phyloP scores from a whole-genome alignment of 2,329 filamentous ascomycete species.

The Stachybotrys chartarum region DNA sequence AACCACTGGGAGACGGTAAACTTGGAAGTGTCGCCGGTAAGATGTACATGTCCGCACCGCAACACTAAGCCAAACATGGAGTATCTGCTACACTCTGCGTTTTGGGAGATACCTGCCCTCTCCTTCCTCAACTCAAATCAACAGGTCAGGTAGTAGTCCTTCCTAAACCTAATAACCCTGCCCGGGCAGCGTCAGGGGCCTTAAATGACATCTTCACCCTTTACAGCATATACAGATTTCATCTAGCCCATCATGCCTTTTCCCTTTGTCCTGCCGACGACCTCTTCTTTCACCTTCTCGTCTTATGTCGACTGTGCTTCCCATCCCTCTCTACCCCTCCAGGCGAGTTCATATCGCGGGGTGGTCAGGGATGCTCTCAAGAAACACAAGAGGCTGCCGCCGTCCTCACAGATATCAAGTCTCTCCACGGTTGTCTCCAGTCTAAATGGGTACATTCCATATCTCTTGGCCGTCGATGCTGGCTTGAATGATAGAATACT shows the following conservation, averaged over 20 bases:
- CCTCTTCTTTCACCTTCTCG: constrained; percentile 77
- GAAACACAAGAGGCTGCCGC: constrained; percentile 78
- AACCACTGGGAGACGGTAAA: not conserved
- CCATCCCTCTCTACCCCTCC: constrained; percentile 81
- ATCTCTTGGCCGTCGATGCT: constrained; percentile 69
- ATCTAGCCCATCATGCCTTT: constrained; percentile 65
- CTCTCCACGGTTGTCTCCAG: constrained; percentile 63
- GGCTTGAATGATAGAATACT: constrained; percentile 49
- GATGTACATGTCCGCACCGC: not conserved
- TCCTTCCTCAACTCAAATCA: too few relatives aligned
- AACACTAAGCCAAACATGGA: not conserved
- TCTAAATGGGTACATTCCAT: constrained; percentile 74
- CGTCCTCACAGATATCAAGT: constrained; percentile 61
- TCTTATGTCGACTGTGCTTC: constrained; percentile 69
- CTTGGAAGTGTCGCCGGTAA: not conserved
- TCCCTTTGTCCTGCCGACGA: constrained; percentile 81
- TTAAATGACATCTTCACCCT: too few relatives aligned
- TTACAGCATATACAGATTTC: too few relatives aligned
- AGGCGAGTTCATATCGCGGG: constrained; percentile 75
- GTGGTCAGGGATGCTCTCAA: constrained; percentile 80
- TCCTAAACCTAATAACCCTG: too few relatives aligned
- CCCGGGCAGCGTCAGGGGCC: too few relatives aligned
- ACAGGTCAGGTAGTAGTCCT: too few relatives aligned
- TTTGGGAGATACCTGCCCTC: too few relatives aligned
- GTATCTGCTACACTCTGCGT: too few relatives aligned